These are phyloP conservation scores for Apiospora marii DNA, from an alignment of 2,329 filamentous ascomycete genomes.

Conservation along the genomic window DNA sequence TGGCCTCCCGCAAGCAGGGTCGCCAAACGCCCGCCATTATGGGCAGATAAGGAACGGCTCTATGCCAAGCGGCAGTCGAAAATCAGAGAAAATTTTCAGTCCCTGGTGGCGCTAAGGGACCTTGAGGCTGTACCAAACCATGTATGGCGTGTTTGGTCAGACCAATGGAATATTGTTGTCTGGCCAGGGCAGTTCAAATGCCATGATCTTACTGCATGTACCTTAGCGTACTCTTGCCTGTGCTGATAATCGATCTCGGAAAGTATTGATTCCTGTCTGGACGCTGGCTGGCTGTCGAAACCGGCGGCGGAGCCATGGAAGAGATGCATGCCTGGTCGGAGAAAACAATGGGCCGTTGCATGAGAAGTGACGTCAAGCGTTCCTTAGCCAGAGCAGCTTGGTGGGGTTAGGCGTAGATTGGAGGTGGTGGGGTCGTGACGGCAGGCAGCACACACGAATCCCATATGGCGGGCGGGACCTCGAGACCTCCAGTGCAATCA, in stretches of 20 bases:
- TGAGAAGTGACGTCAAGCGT: constrained; percentile 4
- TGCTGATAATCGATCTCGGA: not conserved
- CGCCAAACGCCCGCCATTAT: not conserved
- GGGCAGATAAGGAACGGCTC: not conserved
- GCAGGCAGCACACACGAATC: not conserved
- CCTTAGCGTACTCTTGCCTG: not conserved
- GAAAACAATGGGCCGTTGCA: constrained; percentile 20
- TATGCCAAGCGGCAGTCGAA: not conserved
- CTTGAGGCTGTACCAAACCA: constrained; percentile 16
- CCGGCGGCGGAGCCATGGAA: constrained; percentile 14
- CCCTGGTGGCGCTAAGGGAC: constrained; percentile 14
- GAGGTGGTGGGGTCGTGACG: constrained; percentile 5
- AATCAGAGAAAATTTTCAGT: constrained; percentile 10
- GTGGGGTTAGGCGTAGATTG: not conserved
- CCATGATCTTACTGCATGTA: not conserved
- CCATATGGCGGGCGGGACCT: not conserved
- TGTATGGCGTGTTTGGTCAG: not conserved
- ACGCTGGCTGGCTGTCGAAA: not conserved
- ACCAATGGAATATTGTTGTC: not conserved
- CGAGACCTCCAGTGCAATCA: not conserved
- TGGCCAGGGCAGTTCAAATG: not conserved
- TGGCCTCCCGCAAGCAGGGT: not conserved
- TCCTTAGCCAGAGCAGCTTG: constrained; percentile 10
- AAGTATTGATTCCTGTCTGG: not conserved
- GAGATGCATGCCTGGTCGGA: constrained; percentile 19